Conservation (phyloP, 768 basidiomycete species). For the Calocybe cyanea region DNA sequence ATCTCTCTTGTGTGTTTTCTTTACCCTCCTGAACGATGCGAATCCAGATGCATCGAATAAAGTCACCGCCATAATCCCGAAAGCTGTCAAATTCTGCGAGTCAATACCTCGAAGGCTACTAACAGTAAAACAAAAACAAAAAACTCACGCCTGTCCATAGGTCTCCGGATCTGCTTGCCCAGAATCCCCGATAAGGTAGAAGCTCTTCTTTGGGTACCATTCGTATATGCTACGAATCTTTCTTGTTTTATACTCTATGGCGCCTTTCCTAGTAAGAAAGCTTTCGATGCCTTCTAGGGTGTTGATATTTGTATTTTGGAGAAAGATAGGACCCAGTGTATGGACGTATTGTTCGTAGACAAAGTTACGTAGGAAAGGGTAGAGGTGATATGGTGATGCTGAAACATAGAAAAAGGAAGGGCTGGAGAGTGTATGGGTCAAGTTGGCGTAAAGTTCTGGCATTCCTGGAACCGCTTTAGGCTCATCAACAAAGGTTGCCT, state of each 20-base stretch:
- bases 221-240: conserved; percentile 34
- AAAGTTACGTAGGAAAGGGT: conserved; percentile 40
- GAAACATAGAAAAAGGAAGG: conserved; percentile 41
- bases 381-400: conserved; percentile 42
- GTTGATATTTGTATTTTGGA: conserved; percentile 33
- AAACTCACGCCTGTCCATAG: conserved; percentile 38
- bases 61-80: conserved; percentile 30
- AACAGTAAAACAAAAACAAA: not conserved
- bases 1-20: conserved; percentile 34
- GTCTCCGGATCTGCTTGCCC: conserved; percentile 43
- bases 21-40: conserved; percentile 38
- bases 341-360: conserved; percentile 29
- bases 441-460: conserved; percentile 37
- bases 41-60: conserved; percentile 41
- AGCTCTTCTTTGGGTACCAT: conserved; percentile 40
- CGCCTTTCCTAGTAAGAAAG: conserved; percentile 22
- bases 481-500: conserved; percentile 36
- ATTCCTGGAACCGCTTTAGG: conserved; percentile 38
- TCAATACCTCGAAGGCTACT: not conserved
- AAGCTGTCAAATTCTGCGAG: conserved; percentile 27
- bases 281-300: conserved; percentile 26
- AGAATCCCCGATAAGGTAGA: conserved; percentile 39
- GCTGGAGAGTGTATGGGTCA: conserved; percentile 28
- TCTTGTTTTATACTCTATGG: conserved; percentile 31
- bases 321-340: conserved; percentile 35